phyloP scores from a whole-genome alignment of 139 green algal species.

The Chlorella sp. region DNA sequence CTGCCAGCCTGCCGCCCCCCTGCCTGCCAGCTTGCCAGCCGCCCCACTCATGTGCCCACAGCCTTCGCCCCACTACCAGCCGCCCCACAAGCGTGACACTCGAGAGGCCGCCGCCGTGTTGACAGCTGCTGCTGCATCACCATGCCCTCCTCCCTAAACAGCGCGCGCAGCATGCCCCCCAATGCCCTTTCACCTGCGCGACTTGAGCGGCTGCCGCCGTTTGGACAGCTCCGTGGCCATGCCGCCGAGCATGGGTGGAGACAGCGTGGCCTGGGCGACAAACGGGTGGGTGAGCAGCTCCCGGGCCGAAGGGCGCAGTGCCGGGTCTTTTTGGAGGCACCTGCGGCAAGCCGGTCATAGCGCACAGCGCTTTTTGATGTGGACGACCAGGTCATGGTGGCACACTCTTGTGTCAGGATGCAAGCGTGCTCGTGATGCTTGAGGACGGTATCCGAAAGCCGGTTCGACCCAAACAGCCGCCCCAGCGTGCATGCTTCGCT shows the following conservation, averaged over 20 bases:
- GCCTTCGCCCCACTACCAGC: background rate
- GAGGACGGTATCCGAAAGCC: too few relatives aligned
- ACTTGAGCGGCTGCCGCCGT: conserved; percentile 15
- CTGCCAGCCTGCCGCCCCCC: background rate
- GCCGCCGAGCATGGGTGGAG: background rate
- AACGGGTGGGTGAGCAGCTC: conserved; percentile 39
- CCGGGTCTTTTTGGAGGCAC: conserved; percentile 23
- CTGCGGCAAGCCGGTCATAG: too few relatives aligned
- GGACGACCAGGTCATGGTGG: too few relatives aligned
- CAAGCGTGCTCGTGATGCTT: too few relatives aligned
- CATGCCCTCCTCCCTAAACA: background rate
- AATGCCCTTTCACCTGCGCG: conserved; percentile 4
- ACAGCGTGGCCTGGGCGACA: conserved; percentile 4
- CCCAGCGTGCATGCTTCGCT: background rate
- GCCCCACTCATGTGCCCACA: background rate
- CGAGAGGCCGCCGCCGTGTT: background rate
- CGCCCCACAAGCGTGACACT: background rate
- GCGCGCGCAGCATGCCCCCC: background rate
- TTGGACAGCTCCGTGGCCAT: conserved; percentile 19
- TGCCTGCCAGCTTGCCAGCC: background rate
- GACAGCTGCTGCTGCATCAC: background rate
- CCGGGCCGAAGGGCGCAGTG: conserved; percentile 12
- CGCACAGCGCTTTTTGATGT: too few relatives aligned
- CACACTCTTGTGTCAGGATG: too few relatives aligned
- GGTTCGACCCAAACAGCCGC: too few relatives aligned